These are phyloP conservation scores for Chlorella sp. DNA, from an alignment of 139 green algal genomes.

Conservation along the genomic window DNA sequence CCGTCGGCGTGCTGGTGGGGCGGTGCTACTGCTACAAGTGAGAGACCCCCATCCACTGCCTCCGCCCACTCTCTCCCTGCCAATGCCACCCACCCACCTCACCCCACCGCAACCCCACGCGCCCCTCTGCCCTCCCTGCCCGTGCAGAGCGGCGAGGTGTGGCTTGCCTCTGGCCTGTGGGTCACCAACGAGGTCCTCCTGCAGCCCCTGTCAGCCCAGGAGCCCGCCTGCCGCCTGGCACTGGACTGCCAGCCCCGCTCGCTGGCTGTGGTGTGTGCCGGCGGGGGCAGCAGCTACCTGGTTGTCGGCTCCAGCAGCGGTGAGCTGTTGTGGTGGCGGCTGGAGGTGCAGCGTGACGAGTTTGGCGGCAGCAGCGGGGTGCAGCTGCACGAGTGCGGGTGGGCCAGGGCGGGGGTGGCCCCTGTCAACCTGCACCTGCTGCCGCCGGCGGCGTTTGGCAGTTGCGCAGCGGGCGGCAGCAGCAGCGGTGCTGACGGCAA, in stretches of 20 bases:
- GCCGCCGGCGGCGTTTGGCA: background rate
- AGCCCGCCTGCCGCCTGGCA: background rate
- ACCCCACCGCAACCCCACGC: background rate
- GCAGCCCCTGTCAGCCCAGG: conserved; percentile 21
- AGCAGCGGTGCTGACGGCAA: background rate
- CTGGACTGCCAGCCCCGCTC: conserved; percentile 14
- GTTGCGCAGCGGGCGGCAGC: background rate
- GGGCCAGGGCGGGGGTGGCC: conserved; percentile 10
- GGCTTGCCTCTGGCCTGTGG: conserved; percentile 23
- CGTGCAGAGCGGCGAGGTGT: conserved; percentile 8
- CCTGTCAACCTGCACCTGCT: conserved; percentile 20
- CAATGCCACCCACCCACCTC: too few relatives aligned
- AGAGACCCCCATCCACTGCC: too few relatives aligned
- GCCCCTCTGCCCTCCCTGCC: background rate
- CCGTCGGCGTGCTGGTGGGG: too few relatives aligned
- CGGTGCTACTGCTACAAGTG: too few relatives aligned
- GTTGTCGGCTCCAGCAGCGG: conserved; percentile 29
- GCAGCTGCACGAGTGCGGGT: background rate
- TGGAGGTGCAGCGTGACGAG: background rate
- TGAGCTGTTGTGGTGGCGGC: conserved; percentile 26
- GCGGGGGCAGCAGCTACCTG: background rate
- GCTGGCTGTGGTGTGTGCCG: background rate
- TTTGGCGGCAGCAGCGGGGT: background rate
- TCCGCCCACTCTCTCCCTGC: too few relatives aligned
- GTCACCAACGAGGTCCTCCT: conserved; percentile 25